These are phyloP conservation scores for Eucalyptus decipiens DNA, from an alignment of 345 rosid species.

Conservation along the genomic window DNA sequence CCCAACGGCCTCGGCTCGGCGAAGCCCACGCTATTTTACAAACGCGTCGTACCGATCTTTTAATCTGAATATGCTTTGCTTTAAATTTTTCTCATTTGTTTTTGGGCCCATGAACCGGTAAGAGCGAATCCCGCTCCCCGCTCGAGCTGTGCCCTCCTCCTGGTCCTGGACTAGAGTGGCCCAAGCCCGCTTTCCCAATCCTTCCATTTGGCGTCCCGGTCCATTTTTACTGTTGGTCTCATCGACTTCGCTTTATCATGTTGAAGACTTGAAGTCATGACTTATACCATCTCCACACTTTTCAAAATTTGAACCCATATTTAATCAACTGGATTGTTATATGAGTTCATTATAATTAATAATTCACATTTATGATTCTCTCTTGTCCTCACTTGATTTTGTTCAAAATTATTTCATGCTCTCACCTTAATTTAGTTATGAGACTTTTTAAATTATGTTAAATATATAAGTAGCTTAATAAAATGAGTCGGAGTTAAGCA, in stretches of 20 bases:
- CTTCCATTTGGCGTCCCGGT: background rate
- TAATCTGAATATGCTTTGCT: background rate
- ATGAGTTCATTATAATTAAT: rapidly evolving
- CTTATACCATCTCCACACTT: background rate
- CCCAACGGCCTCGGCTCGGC: background rate
- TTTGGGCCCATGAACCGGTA: background rate
- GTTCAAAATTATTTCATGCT: rapidly evolving
- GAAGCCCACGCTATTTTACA: background rate
- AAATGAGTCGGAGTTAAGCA: rapidly evolving
- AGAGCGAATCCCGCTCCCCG: background rate
- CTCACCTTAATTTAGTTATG: no score
- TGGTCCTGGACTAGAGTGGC: background rate
- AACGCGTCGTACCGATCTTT: background rate
- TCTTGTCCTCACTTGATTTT: rapidly evolving
- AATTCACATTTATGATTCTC: rapidly evolving
- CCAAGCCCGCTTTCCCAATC: background rate
- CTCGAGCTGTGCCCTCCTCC: background rate
- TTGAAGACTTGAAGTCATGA: background rate
- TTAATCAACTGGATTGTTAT: no score
- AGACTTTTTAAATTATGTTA: rapidly evolving
- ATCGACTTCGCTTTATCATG: background rate
- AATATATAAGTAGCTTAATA: no score
- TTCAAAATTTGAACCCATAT: background rate
- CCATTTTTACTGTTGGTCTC: rapidly evolving
- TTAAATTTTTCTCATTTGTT: background rate